These are phyloP conservation scores for Hypseocharis bilobata DNA, from an alignment of 441 rosid species.

Conservation along the genomic window DNA sequence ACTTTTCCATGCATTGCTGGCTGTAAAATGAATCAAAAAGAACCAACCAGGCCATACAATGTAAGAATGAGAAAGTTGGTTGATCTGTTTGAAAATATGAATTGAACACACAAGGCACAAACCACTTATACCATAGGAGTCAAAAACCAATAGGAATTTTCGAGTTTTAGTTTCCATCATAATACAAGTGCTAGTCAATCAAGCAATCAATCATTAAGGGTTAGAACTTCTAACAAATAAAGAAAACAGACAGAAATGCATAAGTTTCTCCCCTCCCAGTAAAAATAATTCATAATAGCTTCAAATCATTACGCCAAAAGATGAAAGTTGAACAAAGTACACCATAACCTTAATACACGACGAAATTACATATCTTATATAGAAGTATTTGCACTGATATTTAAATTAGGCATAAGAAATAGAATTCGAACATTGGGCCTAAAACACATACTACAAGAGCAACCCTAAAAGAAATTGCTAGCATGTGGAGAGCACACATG, in stretches of 20 bases:
- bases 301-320: not conserved
- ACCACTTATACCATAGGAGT: not conserved
- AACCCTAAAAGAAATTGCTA: not conserved
- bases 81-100: not conserved
- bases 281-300: not conserved
- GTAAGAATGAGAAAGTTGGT: not conserved
- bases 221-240: not conserved
- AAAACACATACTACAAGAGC: not conserved
- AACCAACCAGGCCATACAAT: not conserved
- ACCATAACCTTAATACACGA: not conserved
- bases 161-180: not conserved
- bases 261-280: not conserved
- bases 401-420: not conserved
- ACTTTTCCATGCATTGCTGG: slow-evolving; percentile 3
- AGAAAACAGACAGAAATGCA: not conserved
- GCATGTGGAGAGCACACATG: not conserved
- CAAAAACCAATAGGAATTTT: not conserved
- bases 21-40: slow-evolving; percentile 1
- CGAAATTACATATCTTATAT: not conserved
- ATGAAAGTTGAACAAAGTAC: not conserved
- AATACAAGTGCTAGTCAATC: not conserved
- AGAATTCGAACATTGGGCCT: not conserved
- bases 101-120: not conserved
- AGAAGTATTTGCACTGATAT: too few relatives aligned
- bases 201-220: not conserved